Evolutionary conservation across 225 moss, liverwort and hornwort genomes (phyloP), one percentile per base, ranked within the genome.

Genomic region (Bryum argenteum): DNA sequence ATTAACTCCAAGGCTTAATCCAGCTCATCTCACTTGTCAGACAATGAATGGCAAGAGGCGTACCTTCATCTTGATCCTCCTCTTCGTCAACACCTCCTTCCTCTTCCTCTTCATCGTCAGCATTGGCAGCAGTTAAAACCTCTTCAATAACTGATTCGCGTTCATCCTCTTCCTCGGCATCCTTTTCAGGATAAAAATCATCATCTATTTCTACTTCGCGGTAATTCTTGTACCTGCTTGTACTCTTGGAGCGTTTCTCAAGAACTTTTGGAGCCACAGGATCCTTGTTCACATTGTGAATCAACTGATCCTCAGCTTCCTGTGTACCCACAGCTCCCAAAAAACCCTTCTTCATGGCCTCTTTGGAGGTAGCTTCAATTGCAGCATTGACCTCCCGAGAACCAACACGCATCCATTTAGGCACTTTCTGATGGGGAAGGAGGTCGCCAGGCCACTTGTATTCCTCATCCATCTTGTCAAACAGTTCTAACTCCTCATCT

Each of bases 391-490:
- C 94, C 72, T 98, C 98, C 10, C 88, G 89, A 66, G 94, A 90
- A 28, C 98, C 98, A 62, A 98, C 94, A 45, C 94, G 94, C 79
- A 98, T 84, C 98, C 98, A 98, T 65, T 88, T 89, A 11, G 91
- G 88, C 59, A 94, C 81, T 73, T 88, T 84, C 18, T 81, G 84
- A 66, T 98, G 89, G 71, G 89, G 83, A 11, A 89, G 78, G 64
- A 98, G 78, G 48, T 94, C 98, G 22, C 94, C 91, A 38, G 92
- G 77, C 98, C 98, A 98, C 65, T 88, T 80, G 51, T 83, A 92
- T 41, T 92, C 94, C 71, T 98, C 92, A 54, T 98, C 98, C 98
- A 98, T 98, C 80, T 90, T 94, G 65, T 98, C 98, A 80, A 94
- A 98, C 43, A 98, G 79, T 61, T 94, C 94, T 33, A 98, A 79